Evolutionary conservation across 202 grass and related monocot genomes (phyloP), one percentile per base, ranked within the genome.

Genomic region (Elaeis oleifera): DNA sequence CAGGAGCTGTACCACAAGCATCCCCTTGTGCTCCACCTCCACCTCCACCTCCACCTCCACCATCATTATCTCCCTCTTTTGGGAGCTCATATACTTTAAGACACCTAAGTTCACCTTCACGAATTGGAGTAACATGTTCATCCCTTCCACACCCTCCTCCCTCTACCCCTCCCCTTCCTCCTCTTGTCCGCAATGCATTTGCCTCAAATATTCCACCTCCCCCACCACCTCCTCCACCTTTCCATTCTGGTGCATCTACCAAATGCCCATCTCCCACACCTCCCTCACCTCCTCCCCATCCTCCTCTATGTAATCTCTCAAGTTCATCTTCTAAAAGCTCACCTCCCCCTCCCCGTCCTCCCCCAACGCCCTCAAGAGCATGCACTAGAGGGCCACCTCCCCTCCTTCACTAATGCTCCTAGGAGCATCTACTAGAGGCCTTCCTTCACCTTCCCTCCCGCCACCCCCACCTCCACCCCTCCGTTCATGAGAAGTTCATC

Each of bases 21-120:
- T 65, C 56, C 19, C 74, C 32, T 36, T 36, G 1, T 7, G 4
- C 79, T 9, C 80, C 83, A 1, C 76, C 83, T 36, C n/a, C 2
- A 24, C 23, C 32, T 0, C 26, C 26, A 18, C 58, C 59, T 1
- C 28, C 28, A 39, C 59, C 59, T 7, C 27, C 59, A 61, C 28
- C 18, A 20, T 8, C 62, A 54, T 24, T 67, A 17, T 51, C 49
- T 50, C 73, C 71, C 36, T 44, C 68, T 48, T 61, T 65, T 70
- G 69, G 26, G 21, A 55, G 6, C 8, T 52, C 22, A 24, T 51
- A 65, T 65, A 51, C 32, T 36, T 36, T 36, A 8, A 36, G 32
- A 9, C 32, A 36, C 32, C 32, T 9, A 36, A 36, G 7, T 36
- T 36, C 32, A 36, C 32, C 32, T 9, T 36, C 5, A 9, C 32